Base-by-base conservation (phyloP, 257 asterid species). In the Plectranthus barbatus region DNA sequence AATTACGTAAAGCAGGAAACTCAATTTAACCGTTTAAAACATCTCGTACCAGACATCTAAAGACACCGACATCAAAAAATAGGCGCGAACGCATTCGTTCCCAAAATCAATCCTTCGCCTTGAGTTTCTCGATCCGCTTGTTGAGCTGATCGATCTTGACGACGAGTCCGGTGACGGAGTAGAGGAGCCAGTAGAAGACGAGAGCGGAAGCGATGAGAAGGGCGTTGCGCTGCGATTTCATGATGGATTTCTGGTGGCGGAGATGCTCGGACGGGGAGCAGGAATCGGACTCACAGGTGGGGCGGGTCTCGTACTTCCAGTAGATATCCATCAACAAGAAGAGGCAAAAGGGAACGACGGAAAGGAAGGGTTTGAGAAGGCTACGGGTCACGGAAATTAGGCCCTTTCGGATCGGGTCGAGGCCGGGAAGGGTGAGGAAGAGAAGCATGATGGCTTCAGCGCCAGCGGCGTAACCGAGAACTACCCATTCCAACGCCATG, bases 401-500 rank as follows among this genome's bases (percentile, higher is more conserved):
- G 17, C 98, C 96, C 70, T 88, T 88, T 0, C 98, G 95, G 60
- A 92, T 77, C 47, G 95, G 77, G 73, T 83, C 80, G 19, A 91
- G 86, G 9, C 98, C 98, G 13, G 98, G 98, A 26, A 91, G 23
- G 49, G 98, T 91, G 9, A 91, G 86, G 58, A 91, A 90, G 62
- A 92, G 86, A 77, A 91, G 80, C 98, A 91, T 86, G 74, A 86
- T 76, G 11, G 96, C 98, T 57, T 91, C 98, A 3, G 96, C 96
- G 61, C 78, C 96, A 2, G 98, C 98, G 60, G 94, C 95, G 74
- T 91, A 91, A 65, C 96, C 83, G 31, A 91, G 80, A 36, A 86
- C 95, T 8, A 91, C 96, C 98, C 98, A 91, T 52, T 91, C 98
- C 69, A 91, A 62, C 9, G 98, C 98, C 98, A 91, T 69, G 31